Evolutionary conservation across 2,329 filamentous ascomycete genomes (phyloP).

Genomic region (Pestalotiopsis sp.): DNA sequence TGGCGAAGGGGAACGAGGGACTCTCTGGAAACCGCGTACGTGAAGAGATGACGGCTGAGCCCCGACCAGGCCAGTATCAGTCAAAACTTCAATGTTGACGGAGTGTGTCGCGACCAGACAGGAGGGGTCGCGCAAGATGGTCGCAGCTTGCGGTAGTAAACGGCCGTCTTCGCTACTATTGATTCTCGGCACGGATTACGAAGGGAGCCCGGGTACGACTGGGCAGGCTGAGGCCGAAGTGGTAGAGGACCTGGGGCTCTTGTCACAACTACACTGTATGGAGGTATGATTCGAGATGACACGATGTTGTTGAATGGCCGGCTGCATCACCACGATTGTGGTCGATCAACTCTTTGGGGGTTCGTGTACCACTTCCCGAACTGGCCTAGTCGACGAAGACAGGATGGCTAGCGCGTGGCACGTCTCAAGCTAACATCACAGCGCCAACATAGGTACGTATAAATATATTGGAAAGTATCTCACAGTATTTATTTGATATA

Average conservation of each 20-base stretch:
- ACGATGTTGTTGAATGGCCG: not conserved
- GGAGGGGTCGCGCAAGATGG: constrained; percentile 6
- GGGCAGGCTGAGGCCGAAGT: not conserved
- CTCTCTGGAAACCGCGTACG: not conserved
- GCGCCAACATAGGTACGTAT: not conserved
- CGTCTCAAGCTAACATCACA: not conserved
- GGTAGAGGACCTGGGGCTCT: not conserved
- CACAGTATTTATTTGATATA: too few relatives aligned
- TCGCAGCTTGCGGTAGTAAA: not conserved
- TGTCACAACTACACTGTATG: not conserved
- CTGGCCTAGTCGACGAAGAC: not conserved
- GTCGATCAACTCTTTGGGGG: constrained; percentile 8
- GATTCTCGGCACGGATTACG: not conserved
- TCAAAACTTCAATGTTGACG: not conserved
- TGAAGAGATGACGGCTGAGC: not conserved
- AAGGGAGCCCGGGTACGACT: not conserved
- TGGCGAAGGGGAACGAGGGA: not conserved
- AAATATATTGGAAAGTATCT: too few relatives aligned
- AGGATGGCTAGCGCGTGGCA: constrained; percentile 5
- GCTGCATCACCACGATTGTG: constrained; percentile 9
- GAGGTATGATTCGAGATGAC: not conserved
- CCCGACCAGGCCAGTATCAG: not conserved
- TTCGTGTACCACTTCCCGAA: constrained; percentile 7
- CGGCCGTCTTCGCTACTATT: not conserved
- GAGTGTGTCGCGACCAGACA: constrained; percentile 2